Evolutionary conservation across 1,139 yeast genomes (phyloP), one percentile per base, ranked within the genome.

Genomic region (Magnusiomyces starmeri): DNA sequence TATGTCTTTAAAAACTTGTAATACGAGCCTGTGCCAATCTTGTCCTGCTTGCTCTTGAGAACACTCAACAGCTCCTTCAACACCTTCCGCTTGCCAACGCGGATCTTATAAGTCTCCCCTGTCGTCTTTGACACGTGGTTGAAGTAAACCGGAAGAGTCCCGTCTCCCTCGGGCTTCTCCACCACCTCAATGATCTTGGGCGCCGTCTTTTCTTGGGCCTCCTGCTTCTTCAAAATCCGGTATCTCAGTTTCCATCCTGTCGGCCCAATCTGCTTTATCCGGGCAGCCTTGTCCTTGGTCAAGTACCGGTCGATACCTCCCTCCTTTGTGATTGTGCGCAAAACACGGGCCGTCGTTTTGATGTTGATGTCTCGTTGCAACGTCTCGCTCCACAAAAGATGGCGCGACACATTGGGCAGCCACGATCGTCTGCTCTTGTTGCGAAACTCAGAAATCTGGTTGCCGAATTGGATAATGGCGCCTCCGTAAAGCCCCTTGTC

Each of bases 221-320:
- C 65, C 43, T 60, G 43, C 43, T 54, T 59, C 42, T 52, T 67
- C 55, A 90, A 69, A 25, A 92, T 81, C 54, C 81, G 78, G 69
- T 84, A 89, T 65, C 92, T 83, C 62, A 92, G 75, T 63, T 77
- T 79, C 97, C 97, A 92, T 29, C 97, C 98, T 54, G 78, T 75
- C 53, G 90, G 84, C 1, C 98, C 98, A 64, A 92, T 73, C 64
- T 94, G 95, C 73, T 92, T 92, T 58, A 87, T 75, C 70, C 98
- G 78, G 2, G 95, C 95, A 10, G 95, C 76, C 60, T 85, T 87
- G 56, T 88, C 95, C 70, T 92, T 92, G 53, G 82, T 77, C 57
- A 92, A 70, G 66, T 92, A 92, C 60, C 82, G 81, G 65, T 92
- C 98, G 57, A 92, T 75, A 14, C 98, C 98, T 57, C 97, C 97